Base-by-base conservation (phyloP, 306 rosid genomes). In the Quercus aquifolioides region DNA sequence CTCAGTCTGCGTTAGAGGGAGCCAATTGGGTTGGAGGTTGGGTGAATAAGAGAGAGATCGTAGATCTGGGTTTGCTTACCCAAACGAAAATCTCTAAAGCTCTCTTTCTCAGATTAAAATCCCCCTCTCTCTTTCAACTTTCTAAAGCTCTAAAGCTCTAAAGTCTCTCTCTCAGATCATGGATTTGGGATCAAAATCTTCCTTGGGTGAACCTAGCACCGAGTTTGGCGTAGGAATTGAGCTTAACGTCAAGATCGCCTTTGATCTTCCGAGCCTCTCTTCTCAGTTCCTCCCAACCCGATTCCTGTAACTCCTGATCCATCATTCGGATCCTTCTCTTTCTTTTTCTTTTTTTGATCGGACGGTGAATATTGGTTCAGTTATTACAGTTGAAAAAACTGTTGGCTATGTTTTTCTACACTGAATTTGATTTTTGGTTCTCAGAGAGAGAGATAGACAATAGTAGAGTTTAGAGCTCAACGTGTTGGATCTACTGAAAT, bases 271-370 rank as follows among this genome's bases (percentile, higher is more conserved):
- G 77, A 12, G 99, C 99, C 82, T 96, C 99, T 77, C 88, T 86
- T 64, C 99, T 89, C 78, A 93, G 88, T 82, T 93, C 99, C 75
- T 96, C 99, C 99, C 99, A 96, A 68, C 99, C 99, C 54, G 94
- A 96, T 80, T 96, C 99, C 94, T 96, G 98, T 87, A 96, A 79
- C 81, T 96, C 97, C 76, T 79, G 57, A 84, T 89, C 94, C 84
- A 85, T 87, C 96, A 86, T 90, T 83, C 82, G 26, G 83, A 84
- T 82, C 79, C 80, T 71, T 46, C 62, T 55, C 56, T 31, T 17
- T 28, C 38, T 35, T 76, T 20, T 60, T 7, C 13, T n/a, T 76
- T 21, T 28, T 3, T 56, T 63, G 81, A 58, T 83, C 78, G 56
- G 57, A 55, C 49, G 25, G 23, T 71, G 80, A 21, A 26, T 55